phyloP scores from a whole-genome alignment of 129 eudicot species.

The Ambrosia artemisiifolia region DNA sequence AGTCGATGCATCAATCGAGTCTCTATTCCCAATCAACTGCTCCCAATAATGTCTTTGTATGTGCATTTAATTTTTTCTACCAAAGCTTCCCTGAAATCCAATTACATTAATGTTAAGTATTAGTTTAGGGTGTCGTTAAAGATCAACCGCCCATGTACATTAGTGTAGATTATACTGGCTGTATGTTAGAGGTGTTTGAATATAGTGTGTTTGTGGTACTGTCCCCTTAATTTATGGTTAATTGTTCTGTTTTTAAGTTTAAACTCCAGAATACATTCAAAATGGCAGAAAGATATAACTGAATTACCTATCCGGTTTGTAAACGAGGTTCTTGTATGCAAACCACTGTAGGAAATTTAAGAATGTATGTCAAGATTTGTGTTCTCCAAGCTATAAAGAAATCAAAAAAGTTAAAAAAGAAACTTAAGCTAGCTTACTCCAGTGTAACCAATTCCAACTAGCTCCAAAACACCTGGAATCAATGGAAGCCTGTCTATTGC shows the following conservation, averaged over 20 bases:
- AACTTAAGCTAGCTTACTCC: slow-evolving; percentile 71
- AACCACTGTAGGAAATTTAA: slow-evolving; percentile 65
- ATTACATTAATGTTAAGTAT: background rate
- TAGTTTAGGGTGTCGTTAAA: background rate
- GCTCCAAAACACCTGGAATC: slow-evolving; percentile 89
- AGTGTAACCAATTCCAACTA: slow-evolving; percentile 90
- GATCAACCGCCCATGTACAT: too few species aligned
- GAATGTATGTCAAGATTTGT: background rate
- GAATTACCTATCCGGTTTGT: slow-evolving; percentile 74
- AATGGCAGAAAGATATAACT: background rate
- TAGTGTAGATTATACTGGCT: too few species aligned
- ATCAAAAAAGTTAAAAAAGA: background rate
- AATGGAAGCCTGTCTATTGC: slow-evolving; percentile 95
- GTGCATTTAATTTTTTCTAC: slow-evolving; percentile 55
- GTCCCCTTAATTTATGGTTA: too few species aligned
- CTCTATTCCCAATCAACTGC: slow-evolving; percentile 37
- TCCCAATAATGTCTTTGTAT: slow-evolving; percentile 71
- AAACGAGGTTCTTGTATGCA: slow-evolving; percentile 79
- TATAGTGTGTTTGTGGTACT: too few species aligned
- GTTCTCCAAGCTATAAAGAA: background rate
- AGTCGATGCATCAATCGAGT: slow-evolving; percentile 5
- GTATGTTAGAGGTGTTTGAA: too few species aligned
- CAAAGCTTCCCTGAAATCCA: slow-evolving; percentile 71
- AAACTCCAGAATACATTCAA: too few species aligned
- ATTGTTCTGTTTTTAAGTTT: too few species aligned